A percentile compares a stretch with the other conserved stretches of the same genome.
These are phyloP conservation scores for Penicillium sp. DNA, from an alignment of 2,329 filamentous ascomycete species.

Conservation along the genomic window DNA sequence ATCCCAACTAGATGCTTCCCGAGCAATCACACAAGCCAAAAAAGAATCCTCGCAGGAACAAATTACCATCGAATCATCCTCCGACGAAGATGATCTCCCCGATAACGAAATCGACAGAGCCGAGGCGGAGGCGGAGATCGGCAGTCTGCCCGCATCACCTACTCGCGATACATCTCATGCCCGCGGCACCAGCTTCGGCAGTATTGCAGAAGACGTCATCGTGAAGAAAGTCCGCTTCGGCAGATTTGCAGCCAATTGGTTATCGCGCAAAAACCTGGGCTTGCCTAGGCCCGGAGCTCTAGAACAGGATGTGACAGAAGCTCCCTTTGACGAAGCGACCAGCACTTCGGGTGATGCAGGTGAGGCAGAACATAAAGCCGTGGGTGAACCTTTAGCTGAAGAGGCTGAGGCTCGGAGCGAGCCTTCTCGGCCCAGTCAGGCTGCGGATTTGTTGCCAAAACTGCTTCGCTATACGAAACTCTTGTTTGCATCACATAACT, in stretches of 20 bases:
- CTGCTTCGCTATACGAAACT: conserved; percentile 79
- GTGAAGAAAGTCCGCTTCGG: conserved; percentile 79
- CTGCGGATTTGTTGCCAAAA: conserved; percentile 70
- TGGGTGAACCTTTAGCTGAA: conserved; percentile 5
- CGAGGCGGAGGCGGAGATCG: conserved; percentile 28
- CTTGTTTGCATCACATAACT: conserved; percentile 80
- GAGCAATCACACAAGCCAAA: conserved; percentile 65
- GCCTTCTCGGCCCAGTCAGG: conserved; percentile 30
- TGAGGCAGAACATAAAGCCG: conserved; percentile 10
- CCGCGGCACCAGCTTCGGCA: conserved; percentile 45
- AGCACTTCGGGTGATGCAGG: conserved; percentile 6
- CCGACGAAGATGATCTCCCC: conserved; percentile 25
- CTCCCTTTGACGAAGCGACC: conserved; percentile 26
- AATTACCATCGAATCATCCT: conserved; percentile 34
- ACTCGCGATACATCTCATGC: conserved; percentile 22
- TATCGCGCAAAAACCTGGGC: conserved; percentile 79
- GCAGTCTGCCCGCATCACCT: conserved; percentile 28
- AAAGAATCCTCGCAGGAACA: conserved; percentile 44
- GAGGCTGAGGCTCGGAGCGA: conserved; percentile 9
- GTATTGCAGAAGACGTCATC: conserved; percentile 86
- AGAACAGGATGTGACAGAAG: conserved; percentile 43
- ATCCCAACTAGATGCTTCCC: conserved; percentile 69
- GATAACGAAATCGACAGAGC: conserved; percentile 30
- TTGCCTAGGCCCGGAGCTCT: conserved; percentile 69
- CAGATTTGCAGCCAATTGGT: conserved; percentile 86